phyloP scores from a whole-genome alignment of 179 eudicot species.

The Silene noctiflora region DNA sequence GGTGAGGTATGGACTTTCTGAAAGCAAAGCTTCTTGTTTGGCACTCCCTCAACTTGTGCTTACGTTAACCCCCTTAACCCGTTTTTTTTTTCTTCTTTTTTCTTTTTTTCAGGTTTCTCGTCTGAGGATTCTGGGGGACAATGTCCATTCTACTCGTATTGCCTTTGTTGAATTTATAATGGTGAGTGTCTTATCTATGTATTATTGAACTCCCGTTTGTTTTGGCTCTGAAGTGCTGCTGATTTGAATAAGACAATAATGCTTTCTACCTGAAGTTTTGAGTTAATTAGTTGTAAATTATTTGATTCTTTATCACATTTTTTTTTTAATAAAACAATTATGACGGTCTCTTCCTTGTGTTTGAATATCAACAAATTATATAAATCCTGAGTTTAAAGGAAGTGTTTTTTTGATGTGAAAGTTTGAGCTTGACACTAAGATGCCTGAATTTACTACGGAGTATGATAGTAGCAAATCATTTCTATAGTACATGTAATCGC shows the following conservation, averaged over 20 bases:
- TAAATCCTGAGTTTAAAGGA: too few species aligned
- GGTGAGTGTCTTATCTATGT: constrained; percentile 34
- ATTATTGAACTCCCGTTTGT: not conserved
- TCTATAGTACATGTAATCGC: too few species aligned
- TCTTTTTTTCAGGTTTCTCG: constrained; percentile 66
- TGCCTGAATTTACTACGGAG: too few species aligned
- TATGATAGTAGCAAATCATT: too few species aligned
- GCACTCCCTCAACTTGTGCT: not conserved
- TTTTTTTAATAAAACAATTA: not conserved
- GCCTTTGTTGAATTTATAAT: constrained; percentile 80
- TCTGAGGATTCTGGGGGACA: constrained; percentile 88
- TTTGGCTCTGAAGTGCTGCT: too few species aligned
- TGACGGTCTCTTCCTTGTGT: not conserved
- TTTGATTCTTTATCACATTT: not conserved
- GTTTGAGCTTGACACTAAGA: too few species aligned
- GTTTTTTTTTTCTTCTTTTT: constrained; percentile 7
- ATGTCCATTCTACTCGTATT: constrained; percentile 78
- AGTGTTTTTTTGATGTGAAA: too few species aligned
- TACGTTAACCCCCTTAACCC: not conserved
- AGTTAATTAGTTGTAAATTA: too few species aligned
- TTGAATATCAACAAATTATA: constrained; percentile 1
- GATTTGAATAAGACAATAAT: not conserved
- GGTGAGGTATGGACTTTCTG: constrained; percentile 60
- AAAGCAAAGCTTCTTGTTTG: not conserved
- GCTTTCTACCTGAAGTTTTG: too few species aligned